These are phyloP conservation scores for Combretum micranthum DNA, from an alignment of 345 rosid species.

Conservation along the genomic window DNA sequence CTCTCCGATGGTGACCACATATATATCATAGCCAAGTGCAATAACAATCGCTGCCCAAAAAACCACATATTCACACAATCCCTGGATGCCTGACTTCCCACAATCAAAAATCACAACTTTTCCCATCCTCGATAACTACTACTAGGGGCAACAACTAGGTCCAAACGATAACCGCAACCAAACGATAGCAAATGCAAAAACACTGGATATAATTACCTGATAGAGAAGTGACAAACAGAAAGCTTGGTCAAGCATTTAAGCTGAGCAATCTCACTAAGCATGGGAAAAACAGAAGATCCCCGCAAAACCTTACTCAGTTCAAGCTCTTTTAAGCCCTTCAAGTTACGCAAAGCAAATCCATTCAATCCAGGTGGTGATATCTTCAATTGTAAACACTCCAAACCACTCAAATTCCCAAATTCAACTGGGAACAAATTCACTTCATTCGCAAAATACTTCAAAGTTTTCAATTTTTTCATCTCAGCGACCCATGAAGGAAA, in stretches of 20 bases:
- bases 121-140: background rate
- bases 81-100: too few species aligned
- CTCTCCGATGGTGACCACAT: too few species aligned
- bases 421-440: conserved; percentile 69
- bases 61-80: too few species aligned
- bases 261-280: conserved; percentile 75
- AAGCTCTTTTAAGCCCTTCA: conserved; percentile 78
- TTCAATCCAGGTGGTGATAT: conserved; percentile 56
- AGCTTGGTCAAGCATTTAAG: conserved; percentile 76
- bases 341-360: conserved; percentile 51
- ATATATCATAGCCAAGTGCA: too few species aligned
- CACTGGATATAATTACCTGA: conserved; percentile 41
- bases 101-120: too few species aligned
- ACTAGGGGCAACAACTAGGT: background rate
- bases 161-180: background rate
- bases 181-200: conserved; percentile 1
- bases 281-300: conserved; percentile 61
- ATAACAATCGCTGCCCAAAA: too few species aligned
- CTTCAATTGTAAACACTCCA: conserved; percentile 86
- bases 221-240: conserved; percentile 83
- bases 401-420: conserved; percentile 53
- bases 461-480: conserved; percentile 42
- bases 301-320: conserved; percentile 69
- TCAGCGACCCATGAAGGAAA: conserved; percentile 65
- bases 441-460: conserved; percentile 84